phyloP scores from a whole-genome alignment of 495 filamentous ascomycete genomes.

The Aspergillus conjunctus region DNA sequence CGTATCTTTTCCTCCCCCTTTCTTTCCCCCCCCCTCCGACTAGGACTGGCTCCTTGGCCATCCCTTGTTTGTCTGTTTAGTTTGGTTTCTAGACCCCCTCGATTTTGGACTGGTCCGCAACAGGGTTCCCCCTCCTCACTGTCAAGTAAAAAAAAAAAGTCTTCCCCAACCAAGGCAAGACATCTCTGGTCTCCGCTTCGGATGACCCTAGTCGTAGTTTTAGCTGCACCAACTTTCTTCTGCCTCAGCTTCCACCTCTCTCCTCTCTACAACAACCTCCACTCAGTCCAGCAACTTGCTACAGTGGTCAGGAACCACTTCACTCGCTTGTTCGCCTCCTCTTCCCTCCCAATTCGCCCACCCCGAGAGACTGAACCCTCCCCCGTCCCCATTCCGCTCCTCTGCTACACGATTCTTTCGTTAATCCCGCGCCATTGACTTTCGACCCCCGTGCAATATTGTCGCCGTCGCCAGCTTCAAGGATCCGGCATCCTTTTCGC shows the following conservation, averaged over 20 bases:
- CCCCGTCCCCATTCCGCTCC: background rate
- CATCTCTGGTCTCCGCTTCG: slow-evolving; percentile 14
- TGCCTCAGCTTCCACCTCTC: background rate
- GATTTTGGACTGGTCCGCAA: slow-evolving; percentile 9
- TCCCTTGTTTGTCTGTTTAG: slow-evolving; percentile 7
- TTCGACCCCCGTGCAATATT: slow-evolving; percentile 26
- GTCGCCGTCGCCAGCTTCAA: slow-evolving; percentile 22
- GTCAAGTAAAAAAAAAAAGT: background rate
- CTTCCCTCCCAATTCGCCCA: background rate
- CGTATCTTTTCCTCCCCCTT: slow-evolving; percentile 3
- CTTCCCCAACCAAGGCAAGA: slow-evolving; percentile 8
- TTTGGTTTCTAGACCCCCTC: slow-evolving; percentile 8
- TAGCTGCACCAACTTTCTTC: slow-evolving; percentile 2
- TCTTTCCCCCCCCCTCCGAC: background rate
- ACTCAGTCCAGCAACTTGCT: background rate
- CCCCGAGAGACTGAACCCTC: background rate
- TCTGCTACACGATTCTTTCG: slow-evolving; percentile 2
- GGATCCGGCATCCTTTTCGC: slow-evolving; percentile 20
- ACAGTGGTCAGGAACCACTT: slow-evolving; percentile 24
- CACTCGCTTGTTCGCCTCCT: slow-evolving; percentile 8
- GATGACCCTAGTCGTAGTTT: slow-evolving; percentile 6
- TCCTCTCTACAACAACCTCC: background rate
- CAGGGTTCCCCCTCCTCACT: background rate
- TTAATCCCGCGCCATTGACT: slow-evolving; percentile 15
- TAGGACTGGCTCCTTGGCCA: background rate